Evolutionary conservation across 495 filamentous ascomycete genomes (phyloP).

Genomic region (Hypomontagnella submonticulosa): DNA sequence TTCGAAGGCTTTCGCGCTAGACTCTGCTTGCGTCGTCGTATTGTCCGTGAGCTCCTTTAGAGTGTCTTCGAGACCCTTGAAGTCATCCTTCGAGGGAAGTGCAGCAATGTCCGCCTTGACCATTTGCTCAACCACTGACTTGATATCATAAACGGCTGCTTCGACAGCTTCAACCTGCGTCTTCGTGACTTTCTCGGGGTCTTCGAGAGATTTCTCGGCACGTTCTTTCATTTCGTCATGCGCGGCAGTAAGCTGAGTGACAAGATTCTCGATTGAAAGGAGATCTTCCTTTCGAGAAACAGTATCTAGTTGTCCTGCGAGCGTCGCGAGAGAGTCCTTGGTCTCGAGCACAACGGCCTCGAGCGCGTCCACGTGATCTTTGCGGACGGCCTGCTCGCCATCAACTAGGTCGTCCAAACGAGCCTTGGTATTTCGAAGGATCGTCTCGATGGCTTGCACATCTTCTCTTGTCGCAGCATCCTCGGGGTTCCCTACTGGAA

Average conservation of each 20-base stretch:
- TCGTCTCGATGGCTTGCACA: slow-evolving; percentile 85
- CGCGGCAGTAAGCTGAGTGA: slow-evolving; percentile 76
- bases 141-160: slow-evolving; percentile 81
- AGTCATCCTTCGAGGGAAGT: slow-evolving; percentile 71
- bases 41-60: slow-evolving; percentile 77
- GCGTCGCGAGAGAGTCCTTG: slow-evolving; percentile 71
- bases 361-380: slow-evolving; percentile 79
- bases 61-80: slow-evolving; percentile 63
- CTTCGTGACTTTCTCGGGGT: slow-evolving; percentile 75
- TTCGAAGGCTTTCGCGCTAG: slow-evolving; percentile 82
- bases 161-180: slow-evolving; percentile 82
- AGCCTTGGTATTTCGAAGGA: slow-evolving; percentile 85
- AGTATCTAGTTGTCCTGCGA: slow-evolving; percentile 68
- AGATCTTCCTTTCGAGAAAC: slow-evolving; percentile 81
- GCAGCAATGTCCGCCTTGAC: slow-evolving; percentile 72
- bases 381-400: slow-evolving; percentile 70
- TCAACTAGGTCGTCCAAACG: slow-evolving; percentile 81
- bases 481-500: slow-evolving; percentile 45
- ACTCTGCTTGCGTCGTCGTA: slow-evolving; percentile 73
- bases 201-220: slow-evolving; percentile 68
- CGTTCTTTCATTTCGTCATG: slow-evolving; percentile 83
- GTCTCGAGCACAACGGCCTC: slow-evolving; percentile 77
- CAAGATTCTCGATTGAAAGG: slow-evolving; percentile 74
- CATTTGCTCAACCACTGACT: slow-evolving; percentile 76
- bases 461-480: slow-evolving; percentile 73